Base-by-base conservation (phyloP, 352 stramenopile species). In the Phytopythium mirpurense region DNA sequence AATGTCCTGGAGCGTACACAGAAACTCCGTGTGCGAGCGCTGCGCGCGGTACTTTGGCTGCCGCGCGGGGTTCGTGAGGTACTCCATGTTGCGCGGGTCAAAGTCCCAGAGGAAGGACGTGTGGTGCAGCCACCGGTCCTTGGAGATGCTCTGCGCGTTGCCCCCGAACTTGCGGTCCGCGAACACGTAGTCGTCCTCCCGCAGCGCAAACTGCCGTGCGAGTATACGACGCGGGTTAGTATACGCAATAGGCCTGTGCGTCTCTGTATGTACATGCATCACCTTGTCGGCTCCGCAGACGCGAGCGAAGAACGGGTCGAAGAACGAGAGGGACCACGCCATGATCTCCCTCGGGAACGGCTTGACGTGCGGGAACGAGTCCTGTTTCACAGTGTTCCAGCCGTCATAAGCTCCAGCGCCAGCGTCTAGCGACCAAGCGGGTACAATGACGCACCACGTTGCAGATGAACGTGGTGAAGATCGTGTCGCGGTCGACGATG, bases 81-180 rank as follows among this genome's bases (percentile, higher is more conserved):
- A 98, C 56, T 90, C 70, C 96, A 99, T 99, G 62, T 98, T 97
- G 3, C 59, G 63, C 11, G 86, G 64, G 49, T 97, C 69, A 59
- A 96, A 98, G 65, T 98, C 92, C 91, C 93, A 99, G 15, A 99
- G 64, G 69, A 99, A 98, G 50, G 88, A 98, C 21, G 96, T 99
- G 71, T 99, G 96, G 66, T 99, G 96, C 23, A 99, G 67, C 88
- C 90, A 99, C 15, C 95, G 92, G 48, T 86, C 81, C 62, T 93
- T 97, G 6, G 82, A 88, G 57, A 99, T 97, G 59, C 82, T 93
- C 67, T 99, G 96, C 16, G 96, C 96, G 68, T 99, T 99, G 36
- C 96, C 96, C 16, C 83, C 96, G 59, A 98, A 96, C 78, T 99
- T 99, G 32, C 79, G 77, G 54, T 96, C 68, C 24, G 82, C 85